Base-by-base conservation (phyloP, 768 basidiomycete genomes). In the Calvatia gigantea region DNA sequence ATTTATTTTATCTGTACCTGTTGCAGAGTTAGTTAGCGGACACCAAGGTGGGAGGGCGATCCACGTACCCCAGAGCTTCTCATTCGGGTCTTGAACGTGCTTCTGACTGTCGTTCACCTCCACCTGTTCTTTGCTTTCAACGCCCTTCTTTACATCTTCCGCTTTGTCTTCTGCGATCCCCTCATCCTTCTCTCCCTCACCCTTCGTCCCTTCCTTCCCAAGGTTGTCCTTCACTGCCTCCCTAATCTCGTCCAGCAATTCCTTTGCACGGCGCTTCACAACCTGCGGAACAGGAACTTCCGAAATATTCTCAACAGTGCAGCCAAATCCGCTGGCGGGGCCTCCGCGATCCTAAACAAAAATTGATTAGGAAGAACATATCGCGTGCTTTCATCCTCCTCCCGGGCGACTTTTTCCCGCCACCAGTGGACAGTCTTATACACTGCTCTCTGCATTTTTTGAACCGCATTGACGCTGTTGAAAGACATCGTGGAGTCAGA, bases 321-420 rank as follows among this genome's bases (percentile, higher is more conserved):
- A 3, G 81, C 77, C 72, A 86, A 78, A 63, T 90, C 83, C 23
- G 75, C 75, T 11, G 92, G 91, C 6, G 81, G 78, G 23, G 76
- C 76, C 62, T 92, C 89, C n/a, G 83, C 86, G 17, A 92, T 70
- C 54, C 77, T 75, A 65, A 94, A 89, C 23, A 93, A 66, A 62
- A 79, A 75, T 59, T 91, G 89, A 61, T 91, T 91, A 33, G 85
- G 78, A 9, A 93, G 72, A 15, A 93, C 82, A 42, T 66, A 94
- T 86, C 87, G 74, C 7, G 81, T 80, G 64, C 90, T 91, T 69
- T 97, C 94, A 66, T 98, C 95, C 62, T 93, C 89, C 54, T 86
- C 83, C 47, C 91, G 76, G 2, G 91, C 90, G 1, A 85, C 71
- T 9, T 67, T 64, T 67, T 98, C 94, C 56, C 95, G 77, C 95